phyloP scores from a whole-genome alignment of 1,139 yeast genomes.

The Geotrichum macrosporum region DNA sequence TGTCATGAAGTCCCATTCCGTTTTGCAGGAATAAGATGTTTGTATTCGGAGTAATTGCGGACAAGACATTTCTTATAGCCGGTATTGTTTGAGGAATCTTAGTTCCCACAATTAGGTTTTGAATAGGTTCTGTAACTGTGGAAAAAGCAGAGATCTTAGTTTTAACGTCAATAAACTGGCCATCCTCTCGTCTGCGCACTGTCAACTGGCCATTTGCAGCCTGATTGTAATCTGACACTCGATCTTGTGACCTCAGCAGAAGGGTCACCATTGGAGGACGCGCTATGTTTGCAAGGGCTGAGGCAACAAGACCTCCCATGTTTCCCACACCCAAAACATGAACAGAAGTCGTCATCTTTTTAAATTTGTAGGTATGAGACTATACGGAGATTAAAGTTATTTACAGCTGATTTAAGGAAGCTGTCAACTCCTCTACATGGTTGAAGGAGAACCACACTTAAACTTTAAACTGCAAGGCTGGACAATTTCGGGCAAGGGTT shows the following conservation, averaged over 20 bases:
- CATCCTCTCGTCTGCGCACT: neutral
- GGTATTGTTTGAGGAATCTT: slow-evolving; percentile 54
- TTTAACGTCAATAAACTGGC: neutral
- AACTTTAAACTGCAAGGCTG: no score
- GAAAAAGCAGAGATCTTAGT: slow-evolving; percentile 13
- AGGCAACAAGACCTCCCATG: slow-evolving; percentile 39
- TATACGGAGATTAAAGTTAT: no score
- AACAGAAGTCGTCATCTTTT: slow-evolving; percentile 2
- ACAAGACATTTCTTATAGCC: slow-evolving; percentile 40
- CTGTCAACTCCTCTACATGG: no score
- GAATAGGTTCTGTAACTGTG: slow-evolving; percentile 35
- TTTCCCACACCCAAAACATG: slow-evolving; percentile 40
- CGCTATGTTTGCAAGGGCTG: slow-evolving; percentile 34
- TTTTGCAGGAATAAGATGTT: slow-evolving; percentile 69
- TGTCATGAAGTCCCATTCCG: slow-evolving; percentile 66
- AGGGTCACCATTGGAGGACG: slow-evolving; percentile 41
- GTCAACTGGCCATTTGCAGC: slow-evolving; percentile 35
- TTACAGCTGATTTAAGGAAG: no score
- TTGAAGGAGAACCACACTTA: no score
- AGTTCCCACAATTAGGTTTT: slow-evolving; percentile 56
- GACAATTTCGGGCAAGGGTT: no score
- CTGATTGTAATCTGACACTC: slow-evolving; percentile 42
- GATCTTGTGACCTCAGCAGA: slow-evolving; percentile 42
- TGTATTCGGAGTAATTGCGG: slow-evolving; percentile 38
- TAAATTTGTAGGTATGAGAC: no score